Conservation (phyloP, 345 rosid genomes). For the Brassica carinata region DNA sequence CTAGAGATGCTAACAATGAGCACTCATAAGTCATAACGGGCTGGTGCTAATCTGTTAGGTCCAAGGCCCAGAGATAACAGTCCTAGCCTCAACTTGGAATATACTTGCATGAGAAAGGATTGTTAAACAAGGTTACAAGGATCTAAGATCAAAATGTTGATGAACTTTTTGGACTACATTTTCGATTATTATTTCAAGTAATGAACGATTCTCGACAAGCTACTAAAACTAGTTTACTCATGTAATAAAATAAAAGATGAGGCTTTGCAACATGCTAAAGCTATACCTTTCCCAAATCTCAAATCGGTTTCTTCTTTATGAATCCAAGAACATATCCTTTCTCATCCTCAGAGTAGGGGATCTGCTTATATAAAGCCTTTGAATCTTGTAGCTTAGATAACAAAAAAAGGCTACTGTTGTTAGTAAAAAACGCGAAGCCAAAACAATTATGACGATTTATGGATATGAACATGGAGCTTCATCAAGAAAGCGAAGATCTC, state of each 20-base stretch:
- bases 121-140: constrained; percentile 2
- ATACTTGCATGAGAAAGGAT: constrained; percentile 11
- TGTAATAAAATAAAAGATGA: not conserved
- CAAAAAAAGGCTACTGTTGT: constrained; percentile 27
- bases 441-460: constrained; percentile 14
- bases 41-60: not conserved
- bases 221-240: not conserved
- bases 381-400: not conserved
- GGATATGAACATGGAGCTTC: constrained; percentile 35
- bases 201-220: constrained; percentile 22
- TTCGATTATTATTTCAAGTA: constrained; percentile 17
- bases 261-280: constrained; percentile 39
- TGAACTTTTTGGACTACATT: constrained; percentile 16
- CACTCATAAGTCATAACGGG: not conserved
- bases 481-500: constrained; percentile 35
- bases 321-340: constrained; percentile 35
- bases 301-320: constrained; percentile 38
- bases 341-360: not conserved
- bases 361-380: constrained; percentile 8
- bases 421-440: not conserved
- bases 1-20: not conserved
- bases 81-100: constrained; percentile 3
- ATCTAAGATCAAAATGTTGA: constrained; percentile 16
- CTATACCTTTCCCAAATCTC: constrained; percentile 45
- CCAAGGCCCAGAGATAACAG: constrained; percentile 1